phyloP scores from a whole-genome alignment of 2,329 filamentous ascomycete species.

The Aurifilum marmelostoma region DNA sequence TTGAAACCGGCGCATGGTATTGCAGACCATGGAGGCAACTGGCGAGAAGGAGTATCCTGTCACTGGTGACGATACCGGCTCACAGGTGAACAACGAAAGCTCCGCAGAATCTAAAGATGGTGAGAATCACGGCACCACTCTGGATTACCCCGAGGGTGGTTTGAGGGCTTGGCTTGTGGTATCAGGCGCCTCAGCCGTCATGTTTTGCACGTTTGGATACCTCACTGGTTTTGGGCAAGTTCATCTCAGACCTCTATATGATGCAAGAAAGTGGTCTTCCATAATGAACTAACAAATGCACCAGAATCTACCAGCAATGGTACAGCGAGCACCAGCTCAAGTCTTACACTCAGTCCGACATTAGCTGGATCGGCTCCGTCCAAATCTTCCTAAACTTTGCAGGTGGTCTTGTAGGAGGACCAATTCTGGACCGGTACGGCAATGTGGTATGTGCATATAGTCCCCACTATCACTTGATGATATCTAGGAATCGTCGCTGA shows the following conservation, averaged over 20 bases:
- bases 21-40: neutral
- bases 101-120: neutral
- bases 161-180: slow-evolving; percentile 46
- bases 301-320: slow-evolving; percentile 27
- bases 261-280: slow-evolving; percentile 32
- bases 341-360: slow-evolving; percentile 26
- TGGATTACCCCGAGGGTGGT: slow-evolving; percentile 34
- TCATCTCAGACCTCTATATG: no score
- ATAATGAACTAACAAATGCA: neutral
- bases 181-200: slow-evolving; percentile 38
- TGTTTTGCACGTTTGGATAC: slow-evolving; percentile 46
- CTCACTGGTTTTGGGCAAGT: slow-evolving; percentile 43
- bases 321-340: slow-evolving; percentile 27
- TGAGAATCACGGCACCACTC: neutral
- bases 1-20: neutral
- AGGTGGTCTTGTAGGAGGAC: slow-evolving; percentile 26
- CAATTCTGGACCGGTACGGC: slow-evolving; percentile 27
- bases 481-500: neutral
- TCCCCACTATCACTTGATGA: neutral
- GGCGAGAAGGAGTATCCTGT: neutral
- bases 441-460: slow-evolving; percentile 18
- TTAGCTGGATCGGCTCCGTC: slow-evolving; percentile 29
- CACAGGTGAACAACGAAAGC: neutral
- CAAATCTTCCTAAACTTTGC: slow-evolving; percentile 29
- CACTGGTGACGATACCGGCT: neutral